A percentile compares a stretch with the other conserved stretches of the same genome.
Evolutionary conservation across 202 grass and related monocot species (phyloP).

Genomic region (Setaria viridis): DNA sequence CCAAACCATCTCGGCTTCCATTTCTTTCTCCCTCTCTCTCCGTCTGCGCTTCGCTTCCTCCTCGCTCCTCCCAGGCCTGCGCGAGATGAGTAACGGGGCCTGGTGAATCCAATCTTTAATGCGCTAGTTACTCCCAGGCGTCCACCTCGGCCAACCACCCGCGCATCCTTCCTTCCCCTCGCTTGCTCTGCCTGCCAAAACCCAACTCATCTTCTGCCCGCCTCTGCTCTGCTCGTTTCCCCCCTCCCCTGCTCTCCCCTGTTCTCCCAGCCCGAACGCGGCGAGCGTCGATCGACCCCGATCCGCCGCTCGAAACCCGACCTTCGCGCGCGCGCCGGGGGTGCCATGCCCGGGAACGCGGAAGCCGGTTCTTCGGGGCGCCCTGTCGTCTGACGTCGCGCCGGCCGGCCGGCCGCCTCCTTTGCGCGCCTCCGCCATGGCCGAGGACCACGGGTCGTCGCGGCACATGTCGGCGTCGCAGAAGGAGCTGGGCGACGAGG

Average conservation of each 20-base stretch:
- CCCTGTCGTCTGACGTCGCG: slow-evolving; percentile 29
- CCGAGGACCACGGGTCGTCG: slow-evolving; percentile 57
- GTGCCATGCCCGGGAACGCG: slow-evolving; percentile 47
- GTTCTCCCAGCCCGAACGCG: slow-evolving; percentile 22
- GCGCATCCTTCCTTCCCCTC: neutral
- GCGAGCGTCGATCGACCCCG: neutral
- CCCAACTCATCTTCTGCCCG: slow-evolving; percentile 41
- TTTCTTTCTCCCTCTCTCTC: neutral
- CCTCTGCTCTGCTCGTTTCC: neutral
- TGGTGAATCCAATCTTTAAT: slow-evolving; percentile 41
- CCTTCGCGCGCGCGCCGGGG: slow-evolving; percentile 17
- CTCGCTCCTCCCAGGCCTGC: neutral
- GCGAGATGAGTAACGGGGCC: slow-evolving; percentile 23
- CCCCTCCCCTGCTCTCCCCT: slow-evolving; percentile 28
- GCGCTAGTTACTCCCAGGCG: slow-evolving; percentile 43
- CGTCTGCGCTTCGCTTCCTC: neutral
- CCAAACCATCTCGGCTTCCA: slow-evolving; percentile 8
- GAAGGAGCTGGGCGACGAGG: slow-evolving; percentile 78
- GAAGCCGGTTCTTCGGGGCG: neutral
- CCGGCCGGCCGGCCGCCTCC: neutral
- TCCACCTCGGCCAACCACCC: slow-evolving; percentile 41
- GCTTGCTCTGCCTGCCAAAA: slow-evolving; percentile 23
- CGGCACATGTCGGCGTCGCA: slow-evolving; percentile 68
- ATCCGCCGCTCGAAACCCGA: slow-evolving; percentile 33
- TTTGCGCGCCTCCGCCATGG: slow-evolving; percentile 16